A percentile compares a stretch with the other conserved stretches of the same genome.
Conservation (phyloP, 305 asterid species). For the Salvia sclarea region DNA sequence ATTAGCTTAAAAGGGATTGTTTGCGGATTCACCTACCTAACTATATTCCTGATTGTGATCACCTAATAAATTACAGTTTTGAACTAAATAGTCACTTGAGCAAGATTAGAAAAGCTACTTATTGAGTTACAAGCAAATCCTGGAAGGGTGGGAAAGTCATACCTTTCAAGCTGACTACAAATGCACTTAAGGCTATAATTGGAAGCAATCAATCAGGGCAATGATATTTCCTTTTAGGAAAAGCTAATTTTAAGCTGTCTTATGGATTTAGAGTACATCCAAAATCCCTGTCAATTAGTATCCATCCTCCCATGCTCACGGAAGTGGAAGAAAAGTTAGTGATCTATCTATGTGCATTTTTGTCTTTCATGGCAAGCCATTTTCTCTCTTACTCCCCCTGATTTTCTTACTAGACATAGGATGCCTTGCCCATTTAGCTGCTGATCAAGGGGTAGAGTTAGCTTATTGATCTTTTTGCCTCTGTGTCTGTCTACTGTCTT, state of each 20-base stretch:
- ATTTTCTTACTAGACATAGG: no score
- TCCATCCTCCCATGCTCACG: neutral
- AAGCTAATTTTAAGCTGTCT: no score
- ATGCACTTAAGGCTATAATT: neutral
- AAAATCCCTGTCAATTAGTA: no score
- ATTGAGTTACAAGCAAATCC: neutral
- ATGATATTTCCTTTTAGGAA: neutral
- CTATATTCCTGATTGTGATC: no score
- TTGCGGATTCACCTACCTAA: neutral
- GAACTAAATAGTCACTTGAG: neutral
- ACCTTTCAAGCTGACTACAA: neutral
- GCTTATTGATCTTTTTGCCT: no score
- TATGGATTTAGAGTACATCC: no score
- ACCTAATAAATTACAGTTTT: no score
- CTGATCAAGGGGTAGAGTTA: no score
- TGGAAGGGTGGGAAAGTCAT: neutral
- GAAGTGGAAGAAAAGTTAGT: neutral
- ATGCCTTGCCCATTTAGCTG: no score
- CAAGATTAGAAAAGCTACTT: neutral
- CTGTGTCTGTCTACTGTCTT: no score
- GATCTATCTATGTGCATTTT: neutral
- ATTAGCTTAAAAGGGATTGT: neutral
- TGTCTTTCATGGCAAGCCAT: neutral
- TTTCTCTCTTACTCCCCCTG: no score
- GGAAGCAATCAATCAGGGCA: neutral